phyloP scores from a whole-genome alignment of 2,329 filamentous ascomycete genomes.

The Aplosporella prunicola region DNA sequence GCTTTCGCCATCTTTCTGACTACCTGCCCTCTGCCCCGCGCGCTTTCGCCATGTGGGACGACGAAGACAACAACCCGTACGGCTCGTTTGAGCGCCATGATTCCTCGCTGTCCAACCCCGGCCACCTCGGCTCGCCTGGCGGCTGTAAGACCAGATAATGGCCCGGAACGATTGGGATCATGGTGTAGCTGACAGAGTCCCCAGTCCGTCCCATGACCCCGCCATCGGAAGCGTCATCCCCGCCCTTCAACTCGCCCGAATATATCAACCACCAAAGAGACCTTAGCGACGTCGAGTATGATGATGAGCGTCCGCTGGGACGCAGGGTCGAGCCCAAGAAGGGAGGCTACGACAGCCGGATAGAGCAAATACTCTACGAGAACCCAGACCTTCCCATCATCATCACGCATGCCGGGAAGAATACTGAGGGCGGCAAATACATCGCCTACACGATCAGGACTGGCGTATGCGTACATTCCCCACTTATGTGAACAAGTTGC shows the following conservation, averaged over 20 bases:
- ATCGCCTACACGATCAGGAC: constrained; percentile 97
- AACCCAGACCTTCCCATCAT: constrained; percentile 81
- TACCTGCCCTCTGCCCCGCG: not conserved
- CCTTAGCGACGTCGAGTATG: constrained; percentile 51
- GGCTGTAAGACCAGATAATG: constrained; percentile 24
- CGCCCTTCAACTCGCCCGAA: constrained; percentile 51
- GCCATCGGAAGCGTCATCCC: constrained; percentile 62
- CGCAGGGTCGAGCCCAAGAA: constrained; percentile 52
- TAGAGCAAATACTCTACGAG: constrained; percentile 96
- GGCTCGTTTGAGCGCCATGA: constrained; percentile 86
- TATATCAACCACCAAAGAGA: constrained; percentile 44
- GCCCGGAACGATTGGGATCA: not conserved
- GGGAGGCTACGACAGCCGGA: constrained; percentile 84
- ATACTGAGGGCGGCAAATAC: constrained; percentile 79
- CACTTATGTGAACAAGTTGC: not conserved
- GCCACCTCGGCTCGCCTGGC: constrained; percentile 31
- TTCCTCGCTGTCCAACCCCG: constrained; percentile 57
- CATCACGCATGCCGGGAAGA: constrained; percentile 94
- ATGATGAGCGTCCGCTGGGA: constrained; percentile 44
- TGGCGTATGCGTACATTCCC: constrained; percentile 53
- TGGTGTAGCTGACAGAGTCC: not conserved
- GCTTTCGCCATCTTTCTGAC: too few species aligned
- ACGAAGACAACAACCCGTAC: constrained; percentile 98
- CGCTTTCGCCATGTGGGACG: constrained; percentile 73
- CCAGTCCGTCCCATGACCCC: constrained; percentile 42